Percentiles rank a stretch among this genome's conserved stretches.
Evolutionary conservation across 1,284 basidiomycete genomes (phyloP).

Genomic region (Ustilago tritici): DNA sequence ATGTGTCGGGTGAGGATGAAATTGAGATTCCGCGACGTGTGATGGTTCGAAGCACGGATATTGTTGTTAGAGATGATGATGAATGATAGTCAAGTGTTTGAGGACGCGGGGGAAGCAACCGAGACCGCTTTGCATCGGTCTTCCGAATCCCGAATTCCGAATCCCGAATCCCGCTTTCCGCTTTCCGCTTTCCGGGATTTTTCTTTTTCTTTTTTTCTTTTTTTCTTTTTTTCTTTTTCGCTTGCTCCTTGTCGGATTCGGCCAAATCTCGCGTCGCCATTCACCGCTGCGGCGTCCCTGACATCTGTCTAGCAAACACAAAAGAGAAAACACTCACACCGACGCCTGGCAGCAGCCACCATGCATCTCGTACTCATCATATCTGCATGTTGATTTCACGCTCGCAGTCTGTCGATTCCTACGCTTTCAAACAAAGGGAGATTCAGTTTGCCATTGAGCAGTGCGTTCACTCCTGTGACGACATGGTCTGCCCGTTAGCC

Average conservation of each 20-base stretch:
- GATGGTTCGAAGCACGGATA: background rate
- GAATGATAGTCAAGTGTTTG: slow-evolving; percentile 7
- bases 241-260: background rate
- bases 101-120: slow-evolving; percentile 27
- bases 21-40: background rate
- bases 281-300: background rate
- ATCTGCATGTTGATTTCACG: background rate
- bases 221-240: too few relatives aligned
- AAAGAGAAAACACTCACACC: background rate
- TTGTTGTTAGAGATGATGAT: background rate
- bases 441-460: background rate
- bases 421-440: background rate
- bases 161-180: too few relatives aligned
- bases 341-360: background rate
- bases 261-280: background rate
- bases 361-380: background rate
- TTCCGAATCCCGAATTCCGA: slow-evolving; percentile 41
- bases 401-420: background rate
- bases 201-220: background rate
- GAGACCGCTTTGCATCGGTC: slow-evolving; percentile 14
- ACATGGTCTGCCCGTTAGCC: slow-evolving; percentile 12
- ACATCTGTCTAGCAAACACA: background rate
- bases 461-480: slow-evolving; percentile 25
- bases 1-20: background rate
- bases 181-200: slow-evolving; percentile 34